These are phyloP conservation scores for Lasiodiplodia gonubiensis DNA, from an alignment of 2,329 filamentous ascomycete genomes.

Conservation along the genomic window DNA sequence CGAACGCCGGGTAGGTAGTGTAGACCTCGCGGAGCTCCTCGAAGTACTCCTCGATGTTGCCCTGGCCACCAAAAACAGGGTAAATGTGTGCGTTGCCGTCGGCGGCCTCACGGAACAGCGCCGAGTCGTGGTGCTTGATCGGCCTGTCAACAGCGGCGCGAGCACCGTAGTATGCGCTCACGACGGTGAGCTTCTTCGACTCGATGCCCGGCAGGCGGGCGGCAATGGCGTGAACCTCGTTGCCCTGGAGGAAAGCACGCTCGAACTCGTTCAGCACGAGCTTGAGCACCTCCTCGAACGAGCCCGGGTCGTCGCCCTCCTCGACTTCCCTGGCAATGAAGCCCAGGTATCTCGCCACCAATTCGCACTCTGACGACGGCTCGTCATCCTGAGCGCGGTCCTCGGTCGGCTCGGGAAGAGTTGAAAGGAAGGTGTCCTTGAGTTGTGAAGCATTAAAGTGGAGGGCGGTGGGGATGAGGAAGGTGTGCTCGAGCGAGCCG, in stretches of 20 bases:
- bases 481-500: conserved; percentile 93
- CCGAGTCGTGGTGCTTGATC: conserved; percentile 92
- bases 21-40: conserved; percentile 94
- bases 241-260: conserved; percentile 89
- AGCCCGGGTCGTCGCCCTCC: conserved; percentile 89
- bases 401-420: conserved; percentile 88
- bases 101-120: conserved; percentile 83
- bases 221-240: conserved; percentile 92
- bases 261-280: conserved; percentile 95
- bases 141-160: conserved; percentile 81
- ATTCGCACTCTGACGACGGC: conserved; percentile 91
- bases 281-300: conserved; percentile 91
- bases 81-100: conserved; percentile 86
- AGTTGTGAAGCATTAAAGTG: conserved; percentile 96
- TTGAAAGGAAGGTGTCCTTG: conserved; percentile 86
- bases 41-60: conserved; percentile 99
- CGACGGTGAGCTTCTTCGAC: conserved; percentile 87
- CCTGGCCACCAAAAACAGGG: conserved; percentile 94
- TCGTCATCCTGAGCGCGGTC: conserved; percentile 98
- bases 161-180: conserved; percentile 89
- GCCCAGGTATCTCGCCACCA: conserved; percentile 92
- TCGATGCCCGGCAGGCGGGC: conserved; percentile 87
- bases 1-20: conserved; percentile 87
- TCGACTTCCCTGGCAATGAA: conserved; percentile 89
- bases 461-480: conserved; percentile 91